Evolutionary conservation across 441 rosid genomes (phyloP).

Genomic region (Syzygium syzygioides): DNA sequence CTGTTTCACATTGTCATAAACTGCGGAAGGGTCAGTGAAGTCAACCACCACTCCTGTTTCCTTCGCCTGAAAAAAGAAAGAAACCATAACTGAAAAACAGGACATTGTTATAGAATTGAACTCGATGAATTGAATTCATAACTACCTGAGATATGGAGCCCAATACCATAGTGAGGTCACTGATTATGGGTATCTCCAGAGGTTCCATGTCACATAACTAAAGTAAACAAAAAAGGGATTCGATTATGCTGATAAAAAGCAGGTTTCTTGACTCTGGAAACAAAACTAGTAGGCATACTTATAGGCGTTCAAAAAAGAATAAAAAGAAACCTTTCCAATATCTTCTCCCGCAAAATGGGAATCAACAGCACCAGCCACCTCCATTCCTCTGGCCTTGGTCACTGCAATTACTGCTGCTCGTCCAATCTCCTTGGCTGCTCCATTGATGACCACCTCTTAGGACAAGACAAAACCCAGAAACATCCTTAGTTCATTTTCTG

Average conservation of each 20-base stretch:
- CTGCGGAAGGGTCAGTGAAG: conserved; percentile 75
- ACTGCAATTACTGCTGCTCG: conserved; percentile 81
- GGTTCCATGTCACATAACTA: conserved; percentile 82
- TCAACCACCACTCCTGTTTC: conserved; percentile 75
- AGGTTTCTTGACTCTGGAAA: neutral
- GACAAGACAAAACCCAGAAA: neutral
- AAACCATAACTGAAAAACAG: neutral
- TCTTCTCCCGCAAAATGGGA: conserved; percentile 72
- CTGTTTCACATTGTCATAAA: conserved; percentile 91
- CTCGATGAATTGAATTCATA: neutral
- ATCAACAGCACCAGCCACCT: conserved; percentile 88
- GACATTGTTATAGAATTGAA: neutral
- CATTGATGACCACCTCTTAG: conserved; percentile 61
- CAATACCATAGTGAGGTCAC: conserved; percentile 81
- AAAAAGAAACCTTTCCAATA: conserved; percentile 52
- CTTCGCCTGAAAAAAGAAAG: conserved; percentile 46
- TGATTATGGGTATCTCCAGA: conserved; percentile 73
- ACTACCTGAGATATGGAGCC: conserved; percentile 91
- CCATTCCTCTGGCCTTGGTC: conserved; percentile 86
- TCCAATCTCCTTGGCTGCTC: conserved; percentile 92
- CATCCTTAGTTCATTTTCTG: neutral
- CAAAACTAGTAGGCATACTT: neutral
- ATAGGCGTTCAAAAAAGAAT: neutral
- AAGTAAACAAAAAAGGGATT: neutral
- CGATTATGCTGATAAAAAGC: neutral